phyloP scores from a whole-genome alignment of 202 grass and related monocot genomes.

The Musa balbisiana region DNA sequence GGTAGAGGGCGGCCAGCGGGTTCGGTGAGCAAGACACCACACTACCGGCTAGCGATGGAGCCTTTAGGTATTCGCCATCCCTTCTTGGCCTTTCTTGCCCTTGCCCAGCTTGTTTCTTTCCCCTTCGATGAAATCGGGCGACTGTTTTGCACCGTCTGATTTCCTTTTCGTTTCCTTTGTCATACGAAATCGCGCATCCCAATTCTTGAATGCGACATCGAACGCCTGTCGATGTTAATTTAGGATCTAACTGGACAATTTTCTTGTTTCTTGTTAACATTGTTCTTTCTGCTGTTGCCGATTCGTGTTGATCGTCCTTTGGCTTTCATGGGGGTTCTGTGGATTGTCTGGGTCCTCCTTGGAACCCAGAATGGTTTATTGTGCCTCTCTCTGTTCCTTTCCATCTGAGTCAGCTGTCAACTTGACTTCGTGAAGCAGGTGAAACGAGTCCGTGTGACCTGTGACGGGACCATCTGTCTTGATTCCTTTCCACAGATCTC shows the following conservation, averaged over 20 bases:
- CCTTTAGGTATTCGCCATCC: constrained; percentile 32
- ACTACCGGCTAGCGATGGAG: constrained; percentile 60
- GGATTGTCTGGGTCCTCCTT: not conserved
- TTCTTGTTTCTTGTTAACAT: not conserved
- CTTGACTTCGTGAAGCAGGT: constrained; percentile 1
- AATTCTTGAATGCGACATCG: not conserved
- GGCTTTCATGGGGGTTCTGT: not conserved
- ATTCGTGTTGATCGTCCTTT: not conserved
- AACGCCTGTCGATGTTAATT: not conserved
- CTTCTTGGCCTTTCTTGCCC: not conserved
- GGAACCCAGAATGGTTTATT: not conserved
- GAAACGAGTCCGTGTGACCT: not conserved
- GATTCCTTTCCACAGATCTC: not conserved
- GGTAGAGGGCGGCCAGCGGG: constrained; percentile 61
- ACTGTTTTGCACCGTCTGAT: too few species aligned
- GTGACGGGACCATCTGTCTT: not conserved
- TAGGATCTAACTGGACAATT: not conserved
- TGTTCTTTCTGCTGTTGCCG: not conserved
- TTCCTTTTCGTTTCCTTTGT: not conserved
- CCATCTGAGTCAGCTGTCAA: constrained; percentile 1
- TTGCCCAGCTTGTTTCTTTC: too few species aligned
- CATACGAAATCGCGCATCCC: not conserved
- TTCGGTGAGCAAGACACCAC: constrained; percentile 37
- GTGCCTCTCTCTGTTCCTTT: not conserved
- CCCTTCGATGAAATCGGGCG: too few species aligned